Base-by-base conservation (phyloP, 2,329 filamentous ascomycete species). In the Triangularia verruculosa region DNA sequence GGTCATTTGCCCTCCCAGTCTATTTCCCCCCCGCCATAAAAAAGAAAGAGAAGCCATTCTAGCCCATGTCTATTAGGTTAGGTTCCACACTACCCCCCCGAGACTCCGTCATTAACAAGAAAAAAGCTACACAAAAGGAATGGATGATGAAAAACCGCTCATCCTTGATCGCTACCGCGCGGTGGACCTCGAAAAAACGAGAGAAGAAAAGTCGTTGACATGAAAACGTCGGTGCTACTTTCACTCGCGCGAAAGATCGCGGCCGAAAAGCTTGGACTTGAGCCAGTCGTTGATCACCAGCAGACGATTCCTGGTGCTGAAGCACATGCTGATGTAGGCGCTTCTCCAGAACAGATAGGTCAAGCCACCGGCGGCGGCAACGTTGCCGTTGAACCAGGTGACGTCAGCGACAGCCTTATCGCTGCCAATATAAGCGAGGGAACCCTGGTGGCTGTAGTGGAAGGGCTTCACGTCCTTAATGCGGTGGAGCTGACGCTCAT, bases 241-340 rank as follows among this genome's bases (percentile, higher is more conserved):
- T 76, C 87, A 93, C 80, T 94, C 91, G 73, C 91, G 86, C 53
- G 91, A 94, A 59, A 98, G 92, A 74, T 99, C 95, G 76, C 95
- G 93, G 67, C 95, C 95, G 74, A 99, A 99, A 65, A 95, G 81
- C 83, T 96, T 96, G 71, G 93, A 93, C 86, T 99, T 99, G 77
- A 94, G 78, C 95, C 95, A 99, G 80, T 99, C 95, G 73, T 97
- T 83, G 69, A 92, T 81, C 72, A 99, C 95, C 59, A 99, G 86
- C 71, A 98, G 86, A 76, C 95, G 89, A 83, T 99, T 99, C 72
- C 95, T 92, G 67, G 92, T 93, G 88, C 93, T 98, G 79, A 99
- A 99, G 87, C 94, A 97, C 95, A 99, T 99, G 84, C 92, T 97
- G 77, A 99, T 83, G 79, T 99, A 99, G 61, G 94, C 95, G 75